Percentiles rank a stretch among this genome's conserved stretches.
phyloP scores from a whole-genome alignment of 2,329 filamentous ascomycete species.

The Pseudocercospora fuligena region DNA sequence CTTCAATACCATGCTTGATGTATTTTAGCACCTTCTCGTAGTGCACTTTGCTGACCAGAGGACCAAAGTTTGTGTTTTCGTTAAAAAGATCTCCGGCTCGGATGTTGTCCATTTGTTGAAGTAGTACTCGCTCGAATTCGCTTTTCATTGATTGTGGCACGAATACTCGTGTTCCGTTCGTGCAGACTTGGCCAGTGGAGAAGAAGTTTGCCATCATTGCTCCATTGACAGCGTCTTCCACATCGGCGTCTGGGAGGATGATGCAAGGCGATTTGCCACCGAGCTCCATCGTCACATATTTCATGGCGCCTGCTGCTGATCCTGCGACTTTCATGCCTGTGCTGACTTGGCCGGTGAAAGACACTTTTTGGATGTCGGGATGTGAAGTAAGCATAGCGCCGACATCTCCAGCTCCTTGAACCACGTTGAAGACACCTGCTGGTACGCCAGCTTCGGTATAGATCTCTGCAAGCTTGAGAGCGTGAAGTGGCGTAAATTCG shows the following conservation, averaged over 20 bases:
- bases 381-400: constrained; percentile 77
- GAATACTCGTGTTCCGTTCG: constrained; percentile 88
- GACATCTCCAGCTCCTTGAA: constrained; percentile 79
- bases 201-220: constrained; percentile 96
- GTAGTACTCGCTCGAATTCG: constrained; percentile 69
- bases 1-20: constrained; percentile 74
- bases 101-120: constrained; percentile 72
- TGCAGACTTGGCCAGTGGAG: constrained; percentile 89
- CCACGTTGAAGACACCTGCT: constrained; percentile 82
- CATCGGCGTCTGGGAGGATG: constrained; percentile 77
- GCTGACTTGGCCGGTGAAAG: constrained; percentile 84
- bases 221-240: constrained; percentile 81
- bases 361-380: constrained; percentile 77
- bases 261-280: constrained; percentile 85
- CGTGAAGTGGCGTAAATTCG: constrained; percentile 85
- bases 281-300: constrained; percentile 90
- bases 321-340: constrained; percentile 83
- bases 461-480: constrained; percentile 73
- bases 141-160: constrained; percentile 69
- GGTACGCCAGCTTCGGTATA: constrained; percentile 80
- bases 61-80: constrained; percentile 78
- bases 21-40: constrained; percentile 78
- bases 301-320: constrained; percentile 77
- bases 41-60: constrained; percentile 75
- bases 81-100: constrained; percentile 76